Conservation (phyloP, 1,284 basidiomycete species). For the Thelephora terrestris region DNA sequence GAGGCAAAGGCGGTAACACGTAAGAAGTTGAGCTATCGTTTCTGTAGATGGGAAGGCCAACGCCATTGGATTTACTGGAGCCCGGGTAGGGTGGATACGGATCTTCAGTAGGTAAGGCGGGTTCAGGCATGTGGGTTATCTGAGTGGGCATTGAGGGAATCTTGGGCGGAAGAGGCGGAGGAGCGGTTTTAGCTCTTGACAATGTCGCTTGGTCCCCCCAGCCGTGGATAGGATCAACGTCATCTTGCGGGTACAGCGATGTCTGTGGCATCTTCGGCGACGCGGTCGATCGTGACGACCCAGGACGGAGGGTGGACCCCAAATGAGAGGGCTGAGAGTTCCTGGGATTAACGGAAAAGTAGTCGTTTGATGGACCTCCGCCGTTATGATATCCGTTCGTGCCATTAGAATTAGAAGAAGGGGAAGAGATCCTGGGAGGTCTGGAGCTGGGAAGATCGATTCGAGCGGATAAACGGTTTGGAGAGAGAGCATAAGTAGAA, state of each 20-base stretch:
- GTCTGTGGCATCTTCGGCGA: too few relatives aligned
- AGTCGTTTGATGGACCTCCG: background rate
- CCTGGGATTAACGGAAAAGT: background rate
- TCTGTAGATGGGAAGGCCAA: too few relatives aligned
- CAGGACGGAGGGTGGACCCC: background rate
- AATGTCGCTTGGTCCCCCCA: background rate
- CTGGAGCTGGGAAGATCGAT: constrained; percentile 7
- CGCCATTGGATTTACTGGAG: too few relatives aligned
- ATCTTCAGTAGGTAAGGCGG: background rate
- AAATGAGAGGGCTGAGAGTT: background rate
- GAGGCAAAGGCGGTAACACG: too few relatives aligned
- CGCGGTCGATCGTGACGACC: background rate
- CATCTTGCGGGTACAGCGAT: background rate
- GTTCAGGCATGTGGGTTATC: background rate
- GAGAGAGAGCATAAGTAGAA: background rate
- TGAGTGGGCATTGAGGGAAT: background rate
- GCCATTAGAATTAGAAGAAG: too few relatives aligned
- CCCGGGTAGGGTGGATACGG: background rate
- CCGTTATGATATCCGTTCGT: constrained; percentile 6
- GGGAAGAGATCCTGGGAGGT: constrained; percentile 11
- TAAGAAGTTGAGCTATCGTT: too few relatives aligned
- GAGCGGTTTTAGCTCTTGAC: background rate
- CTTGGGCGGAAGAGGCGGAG: background rate
- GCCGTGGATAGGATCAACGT: background rate
- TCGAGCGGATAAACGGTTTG: constrained; percentile 3